Evolutionary conservation across 1,284 basidiomycete species (phyloP).

Genomic region (Leccinum pallidistipes): DNA sequence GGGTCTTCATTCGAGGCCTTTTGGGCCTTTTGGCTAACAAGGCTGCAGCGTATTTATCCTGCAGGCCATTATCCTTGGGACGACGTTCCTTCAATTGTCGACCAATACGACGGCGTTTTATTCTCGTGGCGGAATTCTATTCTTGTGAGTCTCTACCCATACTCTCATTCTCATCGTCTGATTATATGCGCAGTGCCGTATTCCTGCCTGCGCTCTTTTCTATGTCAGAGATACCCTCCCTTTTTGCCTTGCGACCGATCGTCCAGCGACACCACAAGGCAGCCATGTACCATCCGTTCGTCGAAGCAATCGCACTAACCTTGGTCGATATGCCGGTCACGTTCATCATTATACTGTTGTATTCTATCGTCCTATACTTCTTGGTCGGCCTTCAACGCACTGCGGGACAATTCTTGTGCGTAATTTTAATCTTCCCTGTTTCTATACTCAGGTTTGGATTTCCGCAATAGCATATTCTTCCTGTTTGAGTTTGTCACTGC

Average conservation of each 20-base stretch:
- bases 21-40: slow-evolving; percentile 31
- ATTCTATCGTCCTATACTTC: slow-evolving; percentile 56
- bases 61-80: slow-evolving; percentile 76
- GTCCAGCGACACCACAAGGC: slow-evolving; percentile 51
- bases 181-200: slow-evolving; percentile 26
- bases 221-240: slow-evolving; percentile 43
- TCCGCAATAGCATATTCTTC: slow-evolving; percentile 46
- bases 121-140: slow-evolving; percentile 77
- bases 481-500: slow-evolving; percentile 51
- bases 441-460: slow-evolving; percentile 8
- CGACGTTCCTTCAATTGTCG: slow-evolving; percentile 68
- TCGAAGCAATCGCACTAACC: slow-evolving; percentile 58
- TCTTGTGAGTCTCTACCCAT: slow-evolving; percentile 49
- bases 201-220: slow-evolving; percentile 33
- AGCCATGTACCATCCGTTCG: slow-evolving; percentile 56
- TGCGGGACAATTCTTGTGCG: slow-evolving; percentile 47
- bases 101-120: slow-evolving; percentile 69
- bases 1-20: slow-evolving; percentile 1
- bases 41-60: slow-evolving; percentile 45
- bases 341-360: slow-evolving; percentile 44
- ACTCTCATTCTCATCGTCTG: neutral
- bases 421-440: neutral
- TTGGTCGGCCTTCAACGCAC: slow-evolving; percentile 50
- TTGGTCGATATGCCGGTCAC: slow-evolving; percentile 61
- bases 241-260: slow-evolving; percentile 59